Evolutionary conservation across 1,139 yeast species (phyloP).

Genomic region (Ashbya aceris): DNA sequence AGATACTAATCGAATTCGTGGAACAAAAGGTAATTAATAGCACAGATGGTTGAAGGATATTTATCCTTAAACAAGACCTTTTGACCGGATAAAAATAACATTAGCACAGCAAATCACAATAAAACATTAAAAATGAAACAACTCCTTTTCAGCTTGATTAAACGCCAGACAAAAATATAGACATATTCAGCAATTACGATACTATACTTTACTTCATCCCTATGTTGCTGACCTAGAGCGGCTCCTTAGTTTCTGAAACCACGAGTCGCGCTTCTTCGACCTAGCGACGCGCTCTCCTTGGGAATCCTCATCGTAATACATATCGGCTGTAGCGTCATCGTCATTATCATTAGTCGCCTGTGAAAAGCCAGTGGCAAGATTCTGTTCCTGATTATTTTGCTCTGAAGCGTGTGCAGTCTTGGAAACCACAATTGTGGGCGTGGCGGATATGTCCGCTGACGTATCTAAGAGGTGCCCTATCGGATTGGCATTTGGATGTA

Average conservation of each 20-base stretch:
- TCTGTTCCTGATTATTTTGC: no score
- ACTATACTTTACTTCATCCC: slow-evolving; percentile 1
- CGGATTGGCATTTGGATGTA: no score
- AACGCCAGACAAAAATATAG: no score
- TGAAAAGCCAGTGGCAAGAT: no score
- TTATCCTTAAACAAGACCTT: background rate
- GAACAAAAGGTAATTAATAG: slow-evolving; percentile 1
- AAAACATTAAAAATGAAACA: background rate
- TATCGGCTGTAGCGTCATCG: slow-evolving; percentile 10
- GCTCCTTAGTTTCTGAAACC: slow-evolving; percentile 27
- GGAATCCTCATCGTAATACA: slow-evolving; percentile 17
- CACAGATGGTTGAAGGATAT: slow-evolving; percentile 2
- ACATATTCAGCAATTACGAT: no score
- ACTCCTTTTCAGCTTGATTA: background rate
- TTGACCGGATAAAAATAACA: background rate
- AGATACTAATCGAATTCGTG: background rate
- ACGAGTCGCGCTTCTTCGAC: slow-evolving; percentile 25
- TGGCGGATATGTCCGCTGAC: background rate
- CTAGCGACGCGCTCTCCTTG: slow-evolving; percentile 18
- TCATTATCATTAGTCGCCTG: slow-evolving; percentile 12
- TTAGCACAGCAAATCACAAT: background rate
- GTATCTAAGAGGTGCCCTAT: no score
- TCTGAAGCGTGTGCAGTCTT: background rate
- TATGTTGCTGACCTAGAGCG: slow-evolving; percentile 21
- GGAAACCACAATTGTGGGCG: background rate